Conservation (phyloP, 306 rosid genomes). For the Castanea mollissima region DNA sequence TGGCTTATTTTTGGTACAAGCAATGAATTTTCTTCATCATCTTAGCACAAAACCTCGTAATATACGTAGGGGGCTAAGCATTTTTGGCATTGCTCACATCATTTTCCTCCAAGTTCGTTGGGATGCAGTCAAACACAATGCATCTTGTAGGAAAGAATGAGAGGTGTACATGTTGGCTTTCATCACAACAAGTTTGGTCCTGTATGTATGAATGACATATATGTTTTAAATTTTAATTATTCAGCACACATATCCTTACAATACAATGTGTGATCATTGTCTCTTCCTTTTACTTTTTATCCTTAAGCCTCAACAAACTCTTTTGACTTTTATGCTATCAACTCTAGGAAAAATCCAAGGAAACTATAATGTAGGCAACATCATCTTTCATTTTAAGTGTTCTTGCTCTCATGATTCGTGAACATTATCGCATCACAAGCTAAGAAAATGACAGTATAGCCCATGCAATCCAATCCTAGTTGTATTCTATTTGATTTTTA, state of each 20-base stretch:
- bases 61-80: background rate
- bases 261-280: background rate
- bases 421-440: background rate
- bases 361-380: background rate
- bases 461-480: background rate
- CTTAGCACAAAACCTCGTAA: background rate
- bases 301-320: background rate
- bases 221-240: too few species aligned
- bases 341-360: background rate
- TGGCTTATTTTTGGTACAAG: background rate
- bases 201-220: background rate
- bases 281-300: background rate
- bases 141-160: background rate
- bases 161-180: background rate
- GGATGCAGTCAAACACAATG: background rate
- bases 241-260: too few species aligned
- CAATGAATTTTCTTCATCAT: background rate
- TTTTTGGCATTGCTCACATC: background rate
- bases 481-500: background rate
- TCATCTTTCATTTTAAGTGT: background rate
- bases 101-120: slow-evolving; percentile 10
- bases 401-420: background rate
- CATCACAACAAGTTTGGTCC: background rate
- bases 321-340: background rate
- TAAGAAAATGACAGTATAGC: background rate